Base-by-base conservation (phyloP, 2,329 filamentous ascomycete species). In the Sclerotinia sclerotiorum region DNA sequence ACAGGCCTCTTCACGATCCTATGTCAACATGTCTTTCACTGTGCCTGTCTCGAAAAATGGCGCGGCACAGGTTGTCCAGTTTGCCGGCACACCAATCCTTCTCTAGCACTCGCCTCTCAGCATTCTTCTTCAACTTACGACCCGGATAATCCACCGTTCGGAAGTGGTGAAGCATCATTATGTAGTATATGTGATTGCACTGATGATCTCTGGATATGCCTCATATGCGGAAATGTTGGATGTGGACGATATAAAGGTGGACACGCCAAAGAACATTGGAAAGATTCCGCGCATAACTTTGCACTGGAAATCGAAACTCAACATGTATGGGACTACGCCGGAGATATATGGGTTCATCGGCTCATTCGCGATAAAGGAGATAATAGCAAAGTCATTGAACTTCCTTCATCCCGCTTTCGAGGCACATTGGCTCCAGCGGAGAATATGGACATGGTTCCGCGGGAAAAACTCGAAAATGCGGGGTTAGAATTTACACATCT, bases 11-110 rank as follows among this genome's bases (percentile, higher is more conserved):
- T 99, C 77, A 99, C 95, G 0, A 98, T 98, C 52, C 89, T 96
- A 42, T 99, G 95, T 77, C 94, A 98, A 76, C 95, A 99, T 76
- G 93, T 98, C 64, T 99, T 99, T 77, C 95, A 99, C 78, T 98
- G 95, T 77, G 94, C 90, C 1, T 99, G 95, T 79, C 84, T 99
- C 0, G 92, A 97, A 76, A 98, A 95, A 77, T 99, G 95, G 95
- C 92, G 92, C 77, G 94, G 94, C 5, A 91, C 89, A 35, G 94
- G 94, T 5, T 99, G 95, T 77, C 95, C 95, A 0, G 93, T 99
- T 8, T 99, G 95, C 76, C 88, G 95, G 46, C 97, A 97, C 75
- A 97, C 94, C 1, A 88, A 91, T 74, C 86, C 88, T 58, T 69
- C 80, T 78, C 42, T 79, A 73, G n/a, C 80, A 73, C 72, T 79